Evolutionary conservation across 306 rosid genomes (phyloP).

Genomic region (Fragaria ananassa): DNA sequence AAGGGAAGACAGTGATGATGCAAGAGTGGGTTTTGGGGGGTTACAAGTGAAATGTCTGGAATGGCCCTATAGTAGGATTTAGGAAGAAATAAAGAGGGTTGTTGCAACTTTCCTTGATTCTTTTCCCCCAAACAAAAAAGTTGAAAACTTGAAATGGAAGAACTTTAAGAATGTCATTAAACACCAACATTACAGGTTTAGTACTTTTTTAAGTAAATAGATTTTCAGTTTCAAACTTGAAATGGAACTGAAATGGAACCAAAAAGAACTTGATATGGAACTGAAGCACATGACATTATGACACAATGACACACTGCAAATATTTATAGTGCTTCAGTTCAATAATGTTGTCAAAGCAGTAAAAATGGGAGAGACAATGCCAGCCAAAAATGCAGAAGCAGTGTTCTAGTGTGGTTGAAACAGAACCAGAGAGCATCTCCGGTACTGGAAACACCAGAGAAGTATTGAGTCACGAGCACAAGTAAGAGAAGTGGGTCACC

Average conservation of each 20-base stretch:
- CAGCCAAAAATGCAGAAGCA: constrained; percentile 15
- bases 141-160: background rate
- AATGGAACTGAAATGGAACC: no score
- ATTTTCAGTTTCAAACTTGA: background rate
- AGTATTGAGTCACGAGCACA: constrained; percentile 16
- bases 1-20: background rate
- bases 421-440: background rate
- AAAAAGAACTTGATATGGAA: no score
- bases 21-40: constrained; percentile 3
- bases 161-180: background rate
- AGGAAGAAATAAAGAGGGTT: no score
- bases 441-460: background rate
- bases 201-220: background rate
- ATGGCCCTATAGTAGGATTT: constrained; percentile 21
- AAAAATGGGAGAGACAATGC: constrained; percentile 20
- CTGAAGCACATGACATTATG: no score
- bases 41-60: constrained; percentile 29
- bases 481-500: constrained; percentile 18
- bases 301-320: no score
- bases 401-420: background rate
- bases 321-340: no score
- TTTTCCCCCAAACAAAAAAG: constrained; percentile 3
- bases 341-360: background rate
- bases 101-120: constrained; percentile 17
- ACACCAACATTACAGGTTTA: background rate